Percentiles rank a stretch among this genome's conserved stretches.
phyloP scores from a whole-genome alignment of 202 grass and related monocot species.

The Schoenoplectus triqueter region DNA sequence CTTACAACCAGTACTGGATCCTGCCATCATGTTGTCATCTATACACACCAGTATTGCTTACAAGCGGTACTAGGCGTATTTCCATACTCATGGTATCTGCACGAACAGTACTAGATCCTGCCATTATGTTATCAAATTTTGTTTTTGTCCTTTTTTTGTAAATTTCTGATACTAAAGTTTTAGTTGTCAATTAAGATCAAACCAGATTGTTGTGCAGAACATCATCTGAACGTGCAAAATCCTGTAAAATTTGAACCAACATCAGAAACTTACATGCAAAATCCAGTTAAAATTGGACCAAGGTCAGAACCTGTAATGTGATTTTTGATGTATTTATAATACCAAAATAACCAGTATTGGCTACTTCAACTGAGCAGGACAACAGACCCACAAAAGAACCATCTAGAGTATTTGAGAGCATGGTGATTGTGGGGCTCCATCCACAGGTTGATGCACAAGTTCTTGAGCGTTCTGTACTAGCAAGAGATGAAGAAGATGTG shows the following conservation, averaged over 20 bases:
- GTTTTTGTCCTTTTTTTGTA: neutral
- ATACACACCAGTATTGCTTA: too few relatives aligned
- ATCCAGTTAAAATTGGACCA: neutral
- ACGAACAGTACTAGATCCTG: slow-evolving; percentile 3
- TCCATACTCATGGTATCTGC: slow-evolving; percentile 19
- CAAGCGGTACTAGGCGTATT: neutral
- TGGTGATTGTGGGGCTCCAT: slow-evolving; percentile 91
- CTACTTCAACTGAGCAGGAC: slow-evolving; percentile 54
- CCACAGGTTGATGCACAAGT: slow-evolving; percentile 72
- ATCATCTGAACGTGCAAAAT: neutral
- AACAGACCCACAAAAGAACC: slow-evolving; percentile 74
- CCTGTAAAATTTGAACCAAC: neutral
- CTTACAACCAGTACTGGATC: too few relatives aligned
- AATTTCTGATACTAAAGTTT: slow-evolving; percentile 7
- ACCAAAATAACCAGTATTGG: slow-evolving; percentile 11
- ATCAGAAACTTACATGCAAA: neutral
- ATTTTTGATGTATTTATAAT: neutral
- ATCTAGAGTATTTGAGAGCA: slow-evolving; percentile 86
- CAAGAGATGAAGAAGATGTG: slow-evolving; percentile 64
- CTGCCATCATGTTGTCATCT: too few relatives aligned
- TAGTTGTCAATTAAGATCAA: neutral
- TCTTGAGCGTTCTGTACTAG: slow-evolving; percentile 67
- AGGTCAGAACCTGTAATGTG: neutral
- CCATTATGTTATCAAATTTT: neutral
- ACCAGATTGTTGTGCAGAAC: neutral